These are phyloP conservation scores for Colletotrichum sp. DNA, from an alignment of 2,329 filamentous ascomycete species.

Conservation along the genomic window DNA sequence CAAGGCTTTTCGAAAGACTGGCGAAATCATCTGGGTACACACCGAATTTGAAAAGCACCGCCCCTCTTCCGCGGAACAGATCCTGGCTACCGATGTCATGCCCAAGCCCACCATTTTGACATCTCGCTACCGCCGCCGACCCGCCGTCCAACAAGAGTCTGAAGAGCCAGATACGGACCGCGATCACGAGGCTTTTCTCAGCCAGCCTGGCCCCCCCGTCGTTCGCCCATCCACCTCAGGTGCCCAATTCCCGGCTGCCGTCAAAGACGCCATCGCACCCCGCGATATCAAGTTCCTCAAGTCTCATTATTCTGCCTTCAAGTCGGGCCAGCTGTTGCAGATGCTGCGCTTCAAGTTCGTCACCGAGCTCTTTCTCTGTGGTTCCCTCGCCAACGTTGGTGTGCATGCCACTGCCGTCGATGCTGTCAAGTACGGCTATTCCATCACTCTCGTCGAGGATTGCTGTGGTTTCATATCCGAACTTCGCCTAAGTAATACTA, in stretches of 20 bases:
- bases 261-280: constrained; percentile 49
- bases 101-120: constrained; percentile 3
- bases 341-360: constrained; percentile 85
- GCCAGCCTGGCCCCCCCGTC: constrained; percentile 43
- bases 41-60: constrained; percentile 73
- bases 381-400: constrained; percentile 84
- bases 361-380: constrained; percentile 88
- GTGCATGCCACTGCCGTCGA: constrained; percentile 92
- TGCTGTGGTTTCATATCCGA: constrained; percentile 83
- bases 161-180: constrained; percentile 21
- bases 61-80: constrained; percentile 57
- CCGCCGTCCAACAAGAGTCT: constrained; percentile 14
- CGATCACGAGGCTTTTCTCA: constrained; percentile 52
- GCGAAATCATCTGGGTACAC: constrained; percentile 83
- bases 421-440: constrained; percentile 84
- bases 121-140: constrained; percentile 27
- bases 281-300: constrained; percentile 66
- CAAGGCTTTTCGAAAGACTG: constrained; percentile 73
- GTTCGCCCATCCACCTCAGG: constrained; percentile 51
- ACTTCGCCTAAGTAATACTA: constrained; percentile 70
- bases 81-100: constrained; percentile 45
- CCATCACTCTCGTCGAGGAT: constrained; percentile 87
- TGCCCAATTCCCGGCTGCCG: constrained; percentile 45
- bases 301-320: constrained; percentile 87
- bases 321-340: constrained; percentile 73